A percentile compares a stretch with the other conserved stretches of the same genome.
Evolutionary conservation across 495 filamentous ascomycete species (phyloP).

Genomic region (Penicillium pancosmium): DNA sequence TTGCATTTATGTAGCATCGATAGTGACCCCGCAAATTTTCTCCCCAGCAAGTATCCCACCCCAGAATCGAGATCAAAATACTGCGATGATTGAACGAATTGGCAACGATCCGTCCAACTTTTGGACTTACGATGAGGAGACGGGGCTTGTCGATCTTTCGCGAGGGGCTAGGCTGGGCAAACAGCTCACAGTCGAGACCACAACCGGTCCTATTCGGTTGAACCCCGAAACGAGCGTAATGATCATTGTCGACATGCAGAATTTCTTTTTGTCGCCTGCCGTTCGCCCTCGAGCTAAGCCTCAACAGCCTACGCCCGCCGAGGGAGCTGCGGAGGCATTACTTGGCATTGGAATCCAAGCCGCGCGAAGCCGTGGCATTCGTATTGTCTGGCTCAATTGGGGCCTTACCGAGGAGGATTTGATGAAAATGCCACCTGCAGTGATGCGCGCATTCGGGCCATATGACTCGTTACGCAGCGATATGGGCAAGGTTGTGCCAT

Average conservation of each 20-base stretch:
- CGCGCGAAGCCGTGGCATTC: slow-evolving; percentile 48
- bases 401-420: slow-evolving; percentile 58
- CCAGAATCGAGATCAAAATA: neutral
- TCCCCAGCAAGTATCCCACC: neutral
- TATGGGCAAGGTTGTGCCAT: neutral
- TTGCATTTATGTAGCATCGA: neutral
- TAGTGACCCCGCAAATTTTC: neutral
- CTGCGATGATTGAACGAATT: neutral
- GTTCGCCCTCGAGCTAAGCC: slow-evolving; percentile 30
- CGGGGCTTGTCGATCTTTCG: slow-evolving; percentile 14
- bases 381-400: slow-evolving; percentile 63
- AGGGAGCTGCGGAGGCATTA: slow-evolving; percentile 21
- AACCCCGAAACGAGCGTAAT: slow-evolving; percentile 49
- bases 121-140: slow-evolving; percentile 15
- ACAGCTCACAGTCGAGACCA: slow-evolving; percentile 21
- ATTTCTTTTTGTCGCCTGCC: slow-evolving; percentile 57
- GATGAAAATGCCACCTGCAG: slow-evolving; percentile 49
- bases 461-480: slow-evolving; percentile 7
- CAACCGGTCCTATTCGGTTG: slow-evolving; percentile 31
- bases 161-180: slow-evolving; percentile 1
- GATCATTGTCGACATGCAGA: slow-evolving; percentile 64
- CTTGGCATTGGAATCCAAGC: slow-evolving; percentile 44
- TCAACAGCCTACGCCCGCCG: slow-evolving; percentile 26
- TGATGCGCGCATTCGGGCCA: slow-evolving; percentile 46
- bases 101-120: slow-evolving; percentile 8